Percentiles rank a stretch among this genome's conserved stretches.
phyloP scores from a whole-genome alignment of 306 rosid species.

The Hylodesmum podocarpum region DNA sequence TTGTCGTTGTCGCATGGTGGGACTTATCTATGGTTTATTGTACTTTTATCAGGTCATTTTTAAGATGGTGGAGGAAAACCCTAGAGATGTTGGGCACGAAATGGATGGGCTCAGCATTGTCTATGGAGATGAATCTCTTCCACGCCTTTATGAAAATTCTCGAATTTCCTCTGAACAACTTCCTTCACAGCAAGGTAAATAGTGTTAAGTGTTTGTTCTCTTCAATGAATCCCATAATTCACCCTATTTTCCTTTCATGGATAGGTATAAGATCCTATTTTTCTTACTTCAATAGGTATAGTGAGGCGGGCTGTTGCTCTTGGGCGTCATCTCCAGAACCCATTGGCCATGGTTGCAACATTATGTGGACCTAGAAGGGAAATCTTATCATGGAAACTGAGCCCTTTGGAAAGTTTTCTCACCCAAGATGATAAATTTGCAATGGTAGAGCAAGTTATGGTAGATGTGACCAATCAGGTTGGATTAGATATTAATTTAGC shows the following conservation, averaged over 20 bases:
- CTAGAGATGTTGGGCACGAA: slow-evolving; percentile 97
- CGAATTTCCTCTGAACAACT: slow-evolving; percentile 91
- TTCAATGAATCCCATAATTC: slow-evolving; percentile 3
- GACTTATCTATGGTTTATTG: slow-evolving; percentile 22
- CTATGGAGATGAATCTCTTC: slow-evolving; percentile 93
- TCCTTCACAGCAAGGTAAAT: slow-evolving; percentile 78
- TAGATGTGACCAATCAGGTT: slow-evolving; percentile 90
- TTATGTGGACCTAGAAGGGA: slow-evolving; percentile 94
- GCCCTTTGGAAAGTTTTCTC: slow-evolving; percentile 71
- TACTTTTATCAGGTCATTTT: slow-evolving; percentile 68
- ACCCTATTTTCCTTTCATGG: slow-evolving; percentile 24
- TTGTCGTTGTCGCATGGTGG: neutral
- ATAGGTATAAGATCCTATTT: slow-evolving; percentile 50
- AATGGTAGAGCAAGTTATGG: slow-evolving; percentile 94
- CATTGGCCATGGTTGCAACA: slow-evolving; percentile 92
- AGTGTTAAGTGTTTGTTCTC: neutral
- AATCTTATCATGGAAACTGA: slow-evolving; percentile 90
- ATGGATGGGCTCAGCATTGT: slow-evolving; percentile 97
- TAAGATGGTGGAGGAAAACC: slow-evolving; percentile 99
- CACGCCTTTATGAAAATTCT: slow-evolving; percentile 93
- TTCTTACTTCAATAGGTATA: slow-evolving; percentile 63
- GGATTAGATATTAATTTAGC: slow-evolving; percentile 94
- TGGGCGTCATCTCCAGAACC: slow-evolving; percentile 98
- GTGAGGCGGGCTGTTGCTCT: slow-evolving; percentile 96
- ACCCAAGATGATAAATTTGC: slow-evolving; percentile 84